These are phyloP conservation scores for Xylariaceae sp. DNA, from an alignment of 2,329 filamentous ascomycete species.

Conservation along the genomic window DNA sequence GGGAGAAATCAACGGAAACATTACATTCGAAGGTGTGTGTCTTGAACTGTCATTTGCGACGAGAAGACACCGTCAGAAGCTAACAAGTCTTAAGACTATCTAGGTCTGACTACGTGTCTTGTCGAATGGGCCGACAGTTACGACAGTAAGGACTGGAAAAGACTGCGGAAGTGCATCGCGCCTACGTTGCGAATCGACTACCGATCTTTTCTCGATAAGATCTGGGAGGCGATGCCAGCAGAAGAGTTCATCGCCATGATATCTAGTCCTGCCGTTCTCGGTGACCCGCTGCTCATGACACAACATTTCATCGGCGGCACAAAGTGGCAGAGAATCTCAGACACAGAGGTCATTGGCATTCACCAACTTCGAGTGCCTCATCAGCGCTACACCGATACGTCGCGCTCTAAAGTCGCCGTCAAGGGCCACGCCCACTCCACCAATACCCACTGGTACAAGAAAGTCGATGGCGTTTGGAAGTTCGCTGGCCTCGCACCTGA, in stretches of 20 bases:
- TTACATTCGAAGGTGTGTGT: too few relatives aligned
- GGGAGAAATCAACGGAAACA: not conserved
- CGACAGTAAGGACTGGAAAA: constrained; percentile 62
- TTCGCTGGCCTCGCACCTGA: constrained; percentile 55
- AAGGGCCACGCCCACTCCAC: constrained; percentile 61
- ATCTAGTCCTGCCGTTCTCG: constrained; percentile 54
- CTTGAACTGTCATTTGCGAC: too few relatives aligned
- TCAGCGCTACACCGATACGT: constrained; percentile 56
- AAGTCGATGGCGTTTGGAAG: constrained; percentile 60
- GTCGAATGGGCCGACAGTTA: constrained; percentile 64
- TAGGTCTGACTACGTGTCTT: constrained; percentile 31
- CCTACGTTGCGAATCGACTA: constrained; percentile 67
- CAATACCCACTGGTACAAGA: constrained; percentile 57
- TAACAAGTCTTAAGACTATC: constrained; percentile 23
- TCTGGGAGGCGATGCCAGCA: constrained; percentile 61
- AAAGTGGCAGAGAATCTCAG: constrained; percentile 56
- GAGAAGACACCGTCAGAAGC: too few relatives aligned
- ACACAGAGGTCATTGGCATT: constrained; percentile 57
- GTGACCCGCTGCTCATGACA: constrained; percentile 60
- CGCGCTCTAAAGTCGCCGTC: constrained; percentile 45
- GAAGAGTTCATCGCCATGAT: constrained; percentile 62
- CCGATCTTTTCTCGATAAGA: constrained; percentile 58
- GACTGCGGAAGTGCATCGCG: constrained; percentile 59
- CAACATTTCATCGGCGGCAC: constrained; percentile 63
- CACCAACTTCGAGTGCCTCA: constrained; percentile 62